phyloP scores from a whole-genome alignment of 176 grass and related monocot species.

The Phoenix dactylifera region DNA sequence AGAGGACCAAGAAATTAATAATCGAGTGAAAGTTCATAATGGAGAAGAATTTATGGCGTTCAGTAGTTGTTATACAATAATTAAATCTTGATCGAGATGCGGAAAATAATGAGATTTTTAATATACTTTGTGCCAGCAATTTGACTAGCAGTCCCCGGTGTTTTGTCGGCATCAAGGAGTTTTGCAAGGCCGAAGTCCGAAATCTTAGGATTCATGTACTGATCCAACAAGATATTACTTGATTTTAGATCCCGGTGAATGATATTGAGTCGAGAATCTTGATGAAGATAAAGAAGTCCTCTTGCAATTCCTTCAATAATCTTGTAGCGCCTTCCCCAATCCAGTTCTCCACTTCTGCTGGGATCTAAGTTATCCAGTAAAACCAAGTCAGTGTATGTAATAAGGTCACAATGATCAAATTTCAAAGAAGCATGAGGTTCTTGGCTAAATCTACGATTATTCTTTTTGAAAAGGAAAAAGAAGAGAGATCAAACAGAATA shows the following conservation, averaged over 20 bases:
- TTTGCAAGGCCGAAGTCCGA: conserved; percentile 14
- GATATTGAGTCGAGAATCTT: conserved; percentile 11
- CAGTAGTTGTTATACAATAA: too few species aligned
- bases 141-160: not conserved
- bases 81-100: too few species aligned
- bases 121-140: conserved; percentile 13
- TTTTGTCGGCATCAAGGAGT: not conserved
- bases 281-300: conserved; percentile 11
- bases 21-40: not conserved
- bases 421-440: too few species aligned
- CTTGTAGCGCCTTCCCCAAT: not conserved
- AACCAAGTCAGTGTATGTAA: too few species aligned
- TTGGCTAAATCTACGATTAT: too few species aligned
- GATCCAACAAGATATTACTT: conserved; percentile 15
- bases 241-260: conserved; percentile 11
- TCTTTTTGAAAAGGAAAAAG: too few species aligned
- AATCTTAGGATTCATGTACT: conserved; percentile 2
- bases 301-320: conserved; percentile 7
- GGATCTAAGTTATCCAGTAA: conserved; percentile 27
- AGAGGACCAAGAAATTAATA: not conserved
- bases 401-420: too few species aligned
- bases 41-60: not conserved
- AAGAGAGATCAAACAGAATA: too few species aligned
- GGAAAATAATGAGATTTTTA: too few species aligned
- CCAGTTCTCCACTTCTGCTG: conserved; percentile 20